Base-by-base conservation (phyloP, 257 asterid genomes). In the Capsicum pubescens region DNA sequence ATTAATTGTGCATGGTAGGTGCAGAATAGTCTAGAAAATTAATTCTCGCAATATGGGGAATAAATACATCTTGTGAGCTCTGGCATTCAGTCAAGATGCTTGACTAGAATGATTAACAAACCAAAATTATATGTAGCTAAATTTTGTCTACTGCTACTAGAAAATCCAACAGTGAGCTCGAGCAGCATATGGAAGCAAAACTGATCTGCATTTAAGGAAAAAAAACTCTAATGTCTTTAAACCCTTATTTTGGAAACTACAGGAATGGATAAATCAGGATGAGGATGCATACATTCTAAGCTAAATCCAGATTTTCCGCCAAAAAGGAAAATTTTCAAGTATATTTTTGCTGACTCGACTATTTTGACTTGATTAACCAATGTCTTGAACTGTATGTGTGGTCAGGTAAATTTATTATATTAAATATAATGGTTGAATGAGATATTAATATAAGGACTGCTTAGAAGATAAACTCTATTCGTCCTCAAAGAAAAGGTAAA, bases 171-270 rank as follows among this genome's bases (percentile, higher is more conserved):
- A 26, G 48, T 1, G 14, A 76, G 4, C 63, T 52, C 15, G 50
- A 54, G 63, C 19, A 52, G 14, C 63, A 52, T 54, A 76, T 76
- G 63, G 63, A 56, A 26, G 81, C 9, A 76, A 76, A 52, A 76
- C 5, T 52, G 48, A 52, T 2, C 13, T 76, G 46, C 63, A 52
- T 76, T 14, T 19, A 74, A 7, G 61, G 21, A 50, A 42, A 19
- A 19, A 76, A 52, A 54, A 26, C 8, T 52, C 81, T 21, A 26
- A 76, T 44, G 57, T 10, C 46, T 21, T 21, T 52, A 76, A 21
- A 76, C 13, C 63, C 81, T 52, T 76, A 21, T 52, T 12, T 74
- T 48, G 81, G 61, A n/a, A 74, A 74, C 81, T 74, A 44, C 21
- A 50, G 81, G 21, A 12, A 13, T 50, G 81, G 46, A 50, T 74